Evolutionary conservation across 2,329 filamentous ascomycete genomes (phyloP).

Genomic region (Uncinocarpus reesii): DNA sequence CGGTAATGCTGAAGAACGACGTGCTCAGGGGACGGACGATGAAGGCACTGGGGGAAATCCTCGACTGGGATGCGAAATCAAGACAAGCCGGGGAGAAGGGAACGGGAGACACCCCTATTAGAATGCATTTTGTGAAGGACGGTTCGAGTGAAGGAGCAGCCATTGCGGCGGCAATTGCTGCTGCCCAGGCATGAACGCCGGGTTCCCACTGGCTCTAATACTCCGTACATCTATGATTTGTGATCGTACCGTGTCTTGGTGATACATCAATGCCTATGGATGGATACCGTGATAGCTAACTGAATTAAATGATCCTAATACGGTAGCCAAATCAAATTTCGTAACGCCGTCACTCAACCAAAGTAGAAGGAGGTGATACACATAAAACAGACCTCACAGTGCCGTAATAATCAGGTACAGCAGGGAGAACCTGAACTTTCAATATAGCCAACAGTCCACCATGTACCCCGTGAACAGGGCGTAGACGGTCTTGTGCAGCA

Average conservation of each 20-base stretch:
- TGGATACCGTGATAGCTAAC: too few relatives aligned
- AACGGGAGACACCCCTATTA: constrained; percentile 61
- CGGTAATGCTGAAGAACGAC: constrained; percentile 98
- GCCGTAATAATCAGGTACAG: constrained; percentile 2
- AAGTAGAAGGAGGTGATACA: too few relatives aligned
- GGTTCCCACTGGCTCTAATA: too few relatives aligned
- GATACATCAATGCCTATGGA: too few relatives aligned
- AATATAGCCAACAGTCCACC: constrained; percentile 16
- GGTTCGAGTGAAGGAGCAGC: constrained; percentile 92
- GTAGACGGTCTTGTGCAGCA: constrained; percentile 25
- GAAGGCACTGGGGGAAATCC: constrained; percentile 79
- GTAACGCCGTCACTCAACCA: too few relatives aligned
- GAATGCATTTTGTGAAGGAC: constrained; percentile 84
- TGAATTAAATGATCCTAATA: too few relatives aligned
- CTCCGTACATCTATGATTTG: too few relatives aligned
- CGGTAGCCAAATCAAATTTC: too few relatives aligned
- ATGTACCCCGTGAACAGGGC: constrained; percentile 23
- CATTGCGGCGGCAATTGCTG: constrained; percentile 64
- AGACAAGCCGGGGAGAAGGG: constrained; percentile 50
- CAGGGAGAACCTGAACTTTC: not conserved
- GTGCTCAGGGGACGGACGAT: constrained; percentile 92
- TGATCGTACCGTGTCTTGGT: too few relatives aligned
- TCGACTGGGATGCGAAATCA: constrained; percentile 60
- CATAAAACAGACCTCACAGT: too few relatives aligned
- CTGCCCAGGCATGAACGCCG: too few relatives aligned